phyloP scores from a whole-genome alignment of 192 early-diverging fungal species.

The Cetraspora pellucida region DNA sequence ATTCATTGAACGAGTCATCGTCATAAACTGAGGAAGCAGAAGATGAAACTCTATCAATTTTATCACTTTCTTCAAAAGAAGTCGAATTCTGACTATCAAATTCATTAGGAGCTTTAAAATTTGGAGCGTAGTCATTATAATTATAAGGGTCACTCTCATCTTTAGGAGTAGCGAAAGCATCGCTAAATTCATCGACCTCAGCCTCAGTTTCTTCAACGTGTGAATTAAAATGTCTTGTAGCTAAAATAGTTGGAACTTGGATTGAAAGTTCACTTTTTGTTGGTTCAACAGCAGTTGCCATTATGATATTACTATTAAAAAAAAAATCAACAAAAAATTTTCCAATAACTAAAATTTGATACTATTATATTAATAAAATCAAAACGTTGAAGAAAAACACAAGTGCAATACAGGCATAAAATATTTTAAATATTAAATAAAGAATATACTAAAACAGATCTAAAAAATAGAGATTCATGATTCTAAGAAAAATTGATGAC shows the following conservation, averaged over 20 bases:
- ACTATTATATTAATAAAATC: too few relatives aligned
- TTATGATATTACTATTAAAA: too few relatives aligned
- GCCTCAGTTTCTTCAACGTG: background rate
- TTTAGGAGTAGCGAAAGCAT: background rate
- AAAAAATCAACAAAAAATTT: too few relatives aligned
- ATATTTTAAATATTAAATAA: too few relatives aligned
- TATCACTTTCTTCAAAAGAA: background rate
- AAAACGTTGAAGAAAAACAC: too few relatives aligned
- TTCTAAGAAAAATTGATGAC: too few relatives aligned
- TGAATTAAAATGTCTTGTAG: background rate
- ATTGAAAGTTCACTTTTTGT: constrained; percentile 10
- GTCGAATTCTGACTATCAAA: background rate
- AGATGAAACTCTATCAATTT: background rate
- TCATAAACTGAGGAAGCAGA: background rate
- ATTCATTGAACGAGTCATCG: background rate
- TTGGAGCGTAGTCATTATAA: background rate
- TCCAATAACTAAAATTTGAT: too few relatives aligned
- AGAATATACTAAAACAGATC: too few relatives aligned
- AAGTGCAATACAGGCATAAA: too few relatives aligned
- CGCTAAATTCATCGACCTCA: background rate
- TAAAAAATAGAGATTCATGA: too few relatives aligned
- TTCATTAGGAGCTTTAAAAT: background rate
- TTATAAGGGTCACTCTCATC: constrained; percentile 3
- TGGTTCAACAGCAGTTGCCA: background rate
- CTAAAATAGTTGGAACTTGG: background rate